A percentile compares a stretch with the other conserved stretches of the same genome.
phyloP scores from a whole-genome alignment of 78 protist genomes.

The Polysphondylium violaceum region DNA sequence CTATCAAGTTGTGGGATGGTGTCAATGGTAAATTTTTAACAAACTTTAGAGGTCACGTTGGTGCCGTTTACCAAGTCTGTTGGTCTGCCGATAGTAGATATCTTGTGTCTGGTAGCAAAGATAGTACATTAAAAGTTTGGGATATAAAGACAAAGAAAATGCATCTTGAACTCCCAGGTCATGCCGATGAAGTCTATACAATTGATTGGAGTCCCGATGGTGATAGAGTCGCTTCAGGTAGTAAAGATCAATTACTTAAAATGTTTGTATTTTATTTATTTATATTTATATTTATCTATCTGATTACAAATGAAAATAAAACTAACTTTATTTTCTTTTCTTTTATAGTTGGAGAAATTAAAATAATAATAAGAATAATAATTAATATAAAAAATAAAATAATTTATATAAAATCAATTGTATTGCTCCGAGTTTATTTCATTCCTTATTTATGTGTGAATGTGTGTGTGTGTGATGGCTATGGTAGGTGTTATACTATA shows the following conservation, averaged over 20 bases:
- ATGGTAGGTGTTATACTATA: too few relatives aligned
- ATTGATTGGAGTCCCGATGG: constrained; percentile 99
- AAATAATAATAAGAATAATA: not conserved
- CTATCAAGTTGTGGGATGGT: constrained; percentile 96
- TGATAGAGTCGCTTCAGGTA: constrained; percentile 93
- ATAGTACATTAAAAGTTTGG: constrained; percentile 97
- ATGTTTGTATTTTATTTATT: constrained; percentile 57
- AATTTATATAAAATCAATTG: not conserved
- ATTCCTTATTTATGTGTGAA: too few relatives aligned
- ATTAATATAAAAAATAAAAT: not conserved
- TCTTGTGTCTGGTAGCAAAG: constrained; percentile 93
- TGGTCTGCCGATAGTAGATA: constrained; percentile 97
- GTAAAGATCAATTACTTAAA: constrained; percentile 94
- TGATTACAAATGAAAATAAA: not conserved
- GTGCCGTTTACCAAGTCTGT: constrained; percentile 97
- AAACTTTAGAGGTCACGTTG: constrained; percentile 97
- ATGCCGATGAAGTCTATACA: constrained; percentile 97
- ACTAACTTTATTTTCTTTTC: not conserved
- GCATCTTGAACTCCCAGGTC: constrained; percentile 98
- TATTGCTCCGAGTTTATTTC: too few relatives aligned
- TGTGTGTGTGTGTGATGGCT: too few relatives aligned
- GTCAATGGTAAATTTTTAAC: constrained; percentile 90
- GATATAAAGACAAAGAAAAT: constrained; percentile 82
- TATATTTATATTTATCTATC: not conserved
- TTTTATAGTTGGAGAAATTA: not conserved